Evolutionary conservation across 1,139 yeast genomes (phyloP).

Genomic region (Yamadazyma sp.): DNA sequence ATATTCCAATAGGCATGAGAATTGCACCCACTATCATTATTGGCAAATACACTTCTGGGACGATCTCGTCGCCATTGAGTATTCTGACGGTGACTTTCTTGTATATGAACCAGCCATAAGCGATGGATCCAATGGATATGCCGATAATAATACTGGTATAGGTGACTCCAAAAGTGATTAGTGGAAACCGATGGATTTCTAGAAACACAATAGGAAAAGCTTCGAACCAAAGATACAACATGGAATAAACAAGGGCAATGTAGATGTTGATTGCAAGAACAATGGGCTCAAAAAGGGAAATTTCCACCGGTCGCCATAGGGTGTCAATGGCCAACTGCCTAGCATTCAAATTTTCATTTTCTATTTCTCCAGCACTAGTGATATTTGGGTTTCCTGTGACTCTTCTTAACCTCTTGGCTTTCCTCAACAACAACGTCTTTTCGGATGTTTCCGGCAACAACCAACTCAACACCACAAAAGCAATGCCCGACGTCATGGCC

Average conservation of each 20-base stretch:
- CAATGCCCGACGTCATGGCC: slow-evolving; percentile 33
- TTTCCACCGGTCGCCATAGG: slow-evolving; percentile 33
- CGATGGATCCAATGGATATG: slow-evolving; percentile 19
- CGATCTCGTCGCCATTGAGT: slow-evolving; percentile 35
- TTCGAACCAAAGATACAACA: slow-evolving; percentile 34
- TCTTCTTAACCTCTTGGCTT: slow-evolving; percentile 47
- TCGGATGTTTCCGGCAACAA: slow-evolving; percentile 54
- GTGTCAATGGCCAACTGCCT: slow-evolving; percentile 22
- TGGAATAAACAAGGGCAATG: slow-evolving; percentile 30
- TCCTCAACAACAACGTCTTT: slow-evolving; percentile 43
- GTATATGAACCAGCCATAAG: slow-evolving; percentile 22
- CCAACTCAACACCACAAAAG: slow-evolving; percentile 30
- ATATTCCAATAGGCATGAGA: slow-evolving; percentile 30
- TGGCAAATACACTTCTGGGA: slow-evolving; percentile 63
- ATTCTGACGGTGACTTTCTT: slow-evolving; percentile 25
- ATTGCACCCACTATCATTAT: slow-evolving; percentile 39
- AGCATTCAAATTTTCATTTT: slow-evolving; percentile 28
- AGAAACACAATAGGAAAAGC: slow-evolving; percentile 31
- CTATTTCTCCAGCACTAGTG: slow-evolving; percentile 43
- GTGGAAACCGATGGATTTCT: slow-evolving; percentile 22
- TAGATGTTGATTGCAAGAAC: slow-evolving; percentile 31
- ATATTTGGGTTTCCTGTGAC: slow-evolving; percentile 42
- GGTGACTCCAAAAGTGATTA: slow-evolving; percentile 27
- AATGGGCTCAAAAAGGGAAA: slow-evolving; percentile 29
- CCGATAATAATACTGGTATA: slow-evolving; percentile 24